Evolutionary conservation across 75 land plant genomes (phyloP).

Genomic region (Azolla pinnata): DNA sequence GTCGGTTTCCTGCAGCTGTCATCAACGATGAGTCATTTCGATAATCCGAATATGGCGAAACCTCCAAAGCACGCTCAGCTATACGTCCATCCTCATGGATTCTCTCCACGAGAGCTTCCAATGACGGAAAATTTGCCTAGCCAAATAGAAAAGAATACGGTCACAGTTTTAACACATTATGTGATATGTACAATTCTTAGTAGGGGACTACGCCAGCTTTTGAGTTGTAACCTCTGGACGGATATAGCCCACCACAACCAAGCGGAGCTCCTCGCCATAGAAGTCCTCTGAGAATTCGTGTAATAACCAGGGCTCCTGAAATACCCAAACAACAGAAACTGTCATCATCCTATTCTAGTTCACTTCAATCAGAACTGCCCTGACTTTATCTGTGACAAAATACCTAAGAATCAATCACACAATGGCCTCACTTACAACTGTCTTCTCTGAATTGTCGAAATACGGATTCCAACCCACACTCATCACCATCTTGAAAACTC

Average conservation of each 20-base stretch:
- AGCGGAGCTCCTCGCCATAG: slow-evolving; percentile 85
- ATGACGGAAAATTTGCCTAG: slow-evolving; percentile 81
- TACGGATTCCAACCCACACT: slow-evolving; percentile 98
- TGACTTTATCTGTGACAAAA: too few relatives aligned
- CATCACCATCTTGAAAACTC: slow-evolving; percentile 96
- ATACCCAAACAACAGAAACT: neutral
- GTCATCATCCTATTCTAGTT: too few relatives aligned
- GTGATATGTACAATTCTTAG: neutral
- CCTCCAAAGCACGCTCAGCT: slow-evolving; percentile 76
- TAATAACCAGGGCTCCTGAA: slow-evolving; percentile 94
- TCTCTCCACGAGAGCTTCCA: slow-evolving; percentile 65
- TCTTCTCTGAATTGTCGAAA: slow-evolving; percentile 79
- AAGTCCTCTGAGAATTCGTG: slow-evolving; percentile 91
- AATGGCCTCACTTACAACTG: slow-evolving; percentile 53
- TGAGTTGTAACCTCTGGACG: slow-evolving; percentile 98
- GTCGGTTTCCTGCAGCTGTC: too few relatives aligned
- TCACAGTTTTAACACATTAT: neutral
- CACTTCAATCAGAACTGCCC: neutral
- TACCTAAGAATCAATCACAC: too few relatives aligned
- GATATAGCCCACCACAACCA: slow-evolving; percentile 87
- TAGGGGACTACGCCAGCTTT: neutral
- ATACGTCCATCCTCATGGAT: slow-evolving; percentile 78
- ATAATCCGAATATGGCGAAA: slow-evolving; percentile 51
- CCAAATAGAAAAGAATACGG: neutral
- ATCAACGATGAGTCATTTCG: slow-evolving; percentile 30